Evolutionary conservation across 1,284 basidiomycete species (phyloP), one percentile per base, ranked within the genome.

Genomic region (Apiotrichum siamense): DNA sequence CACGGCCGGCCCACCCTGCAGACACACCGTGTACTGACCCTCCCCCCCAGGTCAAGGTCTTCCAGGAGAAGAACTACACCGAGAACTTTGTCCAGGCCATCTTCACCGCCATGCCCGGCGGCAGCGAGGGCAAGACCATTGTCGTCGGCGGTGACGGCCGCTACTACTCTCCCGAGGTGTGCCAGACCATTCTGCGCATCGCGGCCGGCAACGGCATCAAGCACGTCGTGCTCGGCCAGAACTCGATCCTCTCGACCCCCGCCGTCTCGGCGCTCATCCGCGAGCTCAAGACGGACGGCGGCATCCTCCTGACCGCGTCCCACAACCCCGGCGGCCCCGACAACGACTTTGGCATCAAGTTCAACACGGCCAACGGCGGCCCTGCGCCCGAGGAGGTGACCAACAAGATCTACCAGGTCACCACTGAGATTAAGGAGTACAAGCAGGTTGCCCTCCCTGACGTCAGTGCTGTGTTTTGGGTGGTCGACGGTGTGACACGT

Each of bases 281-380:
- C 59, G 87, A 88, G 65, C 88, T 90, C 80, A 93, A 97, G 77
- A 92, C 93, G 1, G 85, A 91, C 65, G 94, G 96, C 46, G 94
- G 94, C 62, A 98, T 98, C 75, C 81, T 98, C 43, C 81, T 98
- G 60, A 98, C 94, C n/a, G 94, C 94, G 24, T 88, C 85, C 58
- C 94, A 98, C 81, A 98, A 98, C 77, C 93, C 94, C 11, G 94
- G 94, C 57, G 94, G 94, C 39, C 94, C 96, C 25, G 82, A 97
- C 65, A 88, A 88, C 66, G 94, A 98, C 76, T 98, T 98, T 73
- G 94, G 94, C 55, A 97, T 98, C 83, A 98, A 98, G 78, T 97
- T 96, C 80, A 98, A 98, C 77, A 86, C 92, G 52, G 85, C 85
- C 40, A 98, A 98, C 66, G 94, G 94, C 59, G 96, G 94, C 0